Evolutionary conservation across 306 rosid genomes (phyloP).

Genomic region (Oemleria cerasiformis): DNA sequence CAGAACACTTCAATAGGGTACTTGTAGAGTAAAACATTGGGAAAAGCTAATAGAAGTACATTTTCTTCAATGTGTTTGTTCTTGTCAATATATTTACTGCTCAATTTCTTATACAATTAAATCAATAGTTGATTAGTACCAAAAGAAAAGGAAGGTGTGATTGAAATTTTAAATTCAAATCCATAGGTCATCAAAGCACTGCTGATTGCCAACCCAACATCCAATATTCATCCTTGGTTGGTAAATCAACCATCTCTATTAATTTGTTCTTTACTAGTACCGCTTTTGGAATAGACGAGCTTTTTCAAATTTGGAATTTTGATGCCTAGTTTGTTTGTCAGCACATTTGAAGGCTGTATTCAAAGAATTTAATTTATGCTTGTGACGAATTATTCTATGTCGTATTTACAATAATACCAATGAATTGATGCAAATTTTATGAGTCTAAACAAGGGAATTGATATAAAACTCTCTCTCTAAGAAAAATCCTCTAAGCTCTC

Average conservation of each 20-base stretch:
- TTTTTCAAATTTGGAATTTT: background rate
- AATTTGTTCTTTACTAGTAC: background rate
- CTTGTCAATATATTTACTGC: no score
- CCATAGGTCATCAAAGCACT: background rate
- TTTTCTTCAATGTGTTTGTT: background rate
- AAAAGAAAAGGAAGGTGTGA: background rate
- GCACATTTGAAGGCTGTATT: background rate
- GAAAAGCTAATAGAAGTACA: constrained; percentile 26
- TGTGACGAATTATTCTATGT: background rate
- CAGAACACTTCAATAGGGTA: constrained; percentile 48
- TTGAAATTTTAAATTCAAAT: background rate
- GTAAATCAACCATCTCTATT: no score
- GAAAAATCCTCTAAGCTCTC: no score
- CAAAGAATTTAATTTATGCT: background rate
- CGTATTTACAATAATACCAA: background rate
- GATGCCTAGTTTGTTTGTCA: background rate
- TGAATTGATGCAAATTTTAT: no score
- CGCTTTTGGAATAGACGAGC: background rate
- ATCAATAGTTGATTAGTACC: no score
- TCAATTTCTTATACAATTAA: no score
- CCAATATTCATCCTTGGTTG: background rate
- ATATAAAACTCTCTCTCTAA: no score
- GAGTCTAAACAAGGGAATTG: no score
- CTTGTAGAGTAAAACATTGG: constrained; percentile 32
- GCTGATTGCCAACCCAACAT: background rate